Evolutionary conservation across 2,329 filamentous ascomycete genomes (phyloP).

Genomic region (Phoma sp.): DNA sequence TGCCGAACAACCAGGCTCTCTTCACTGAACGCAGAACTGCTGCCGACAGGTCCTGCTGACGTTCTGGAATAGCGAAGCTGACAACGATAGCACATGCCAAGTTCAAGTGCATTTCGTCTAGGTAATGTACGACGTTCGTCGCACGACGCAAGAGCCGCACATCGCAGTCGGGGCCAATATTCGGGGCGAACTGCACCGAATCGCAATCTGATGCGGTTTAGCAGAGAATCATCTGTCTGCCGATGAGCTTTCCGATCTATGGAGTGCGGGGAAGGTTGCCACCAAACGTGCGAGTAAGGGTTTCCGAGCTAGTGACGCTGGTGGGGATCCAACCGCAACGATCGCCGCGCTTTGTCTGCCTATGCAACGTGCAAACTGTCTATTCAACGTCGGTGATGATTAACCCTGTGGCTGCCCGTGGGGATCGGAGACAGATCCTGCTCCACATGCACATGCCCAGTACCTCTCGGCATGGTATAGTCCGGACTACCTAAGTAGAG

Average conservation of each 20-base stretch:
- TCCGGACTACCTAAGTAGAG: constrained; percentile 9
- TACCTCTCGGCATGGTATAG: constrained; percentile 1
- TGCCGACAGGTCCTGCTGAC: neutral
- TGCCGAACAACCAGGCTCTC: neutral
- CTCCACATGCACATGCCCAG: neutral
- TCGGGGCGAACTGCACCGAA: constrained; percentile 11
- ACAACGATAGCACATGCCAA: neutral
- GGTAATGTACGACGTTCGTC: neutral
- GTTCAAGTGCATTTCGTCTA: neutral
- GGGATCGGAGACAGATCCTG: constrained; percentile 2
- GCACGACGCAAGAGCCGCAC: neutral
- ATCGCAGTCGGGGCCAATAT: neutral
- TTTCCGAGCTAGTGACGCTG: neutral
- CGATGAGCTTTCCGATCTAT: neutral
- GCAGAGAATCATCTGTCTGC: constrained; percentile 1
- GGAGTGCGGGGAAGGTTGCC: neutral
- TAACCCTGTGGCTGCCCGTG: constrained; percentile 6
- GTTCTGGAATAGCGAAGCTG: neutral
- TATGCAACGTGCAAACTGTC: neutral
- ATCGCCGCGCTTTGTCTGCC: neutral
- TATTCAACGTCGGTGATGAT: constrained; percentile 1
- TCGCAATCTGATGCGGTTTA: neutral
- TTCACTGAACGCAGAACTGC: neutral
- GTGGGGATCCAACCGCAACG: neutral
- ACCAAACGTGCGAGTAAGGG: neutral